phyloP scores from a whole-genome alignment of 176 grass and related monocot species.

The Lolium multiflorum region DNA sequence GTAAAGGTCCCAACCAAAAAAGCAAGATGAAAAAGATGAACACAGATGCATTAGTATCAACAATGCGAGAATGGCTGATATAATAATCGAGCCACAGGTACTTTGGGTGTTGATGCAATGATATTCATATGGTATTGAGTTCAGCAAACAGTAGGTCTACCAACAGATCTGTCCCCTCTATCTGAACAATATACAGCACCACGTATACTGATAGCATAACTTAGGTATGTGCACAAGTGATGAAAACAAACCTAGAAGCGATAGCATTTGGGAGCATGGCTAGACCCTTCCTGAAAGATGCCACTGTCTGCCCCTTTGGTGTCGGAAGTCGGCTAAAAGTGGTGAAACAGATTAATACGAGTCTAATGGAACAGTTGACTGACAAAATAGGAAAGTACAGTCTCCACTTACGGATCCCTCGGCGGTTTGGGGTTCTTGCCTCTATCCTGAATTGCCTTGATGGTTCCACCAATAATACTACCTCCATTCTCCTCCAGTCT shows the following conservation, averaged over 20 bases:
- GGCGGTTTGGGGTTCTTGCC: slow-evolving; percentile 63
- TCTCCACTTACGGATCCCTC: slow-evolving; percentile 73
- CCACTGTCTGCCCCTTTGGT: slow-evolving; percentile 96
- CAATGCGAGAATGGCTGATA: neutral
- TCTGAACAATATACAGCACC: neutral
- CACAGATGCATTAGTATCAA: neutral
- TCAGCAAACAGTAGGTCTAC: neutral
- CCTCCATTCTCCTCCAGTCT: slow-evolving; percentile 76
- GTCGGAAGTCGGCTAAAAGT: slow-evolving; percentile 66
- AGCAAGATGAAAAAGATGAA: slow-evolving; percentile 1
- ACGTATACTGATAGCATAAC: neutral
- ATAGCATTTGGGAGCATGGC: slow-evolving; percentile 89
- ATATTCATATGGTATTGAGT: neutral
- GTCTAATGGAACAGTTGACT: neutral
- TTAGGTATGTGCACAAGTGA: slow-evolving; percentile 25
- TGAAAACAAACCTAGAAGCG: slow-evolving; percentile 68
- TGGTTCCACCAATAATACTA: slow-evolving; percentile 91
- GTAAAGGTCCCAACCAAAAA: neutral
- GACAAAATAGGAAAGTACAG: neutral
- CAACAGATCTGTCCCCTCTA: neutral
- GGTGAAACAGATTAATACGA: slow-evolving; percentile 6
- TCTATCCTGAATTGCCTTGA: slow-evolving; percentile 90
- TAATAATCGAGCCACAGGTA: neutral
- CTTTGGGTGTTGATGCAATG: neutral
- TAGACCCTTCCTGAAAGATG: slow-evolving; percentile 93